phyloP scores from a whole-genome alignment of 306 rosid genomes.

The Mucuna pruriens region DNA sequence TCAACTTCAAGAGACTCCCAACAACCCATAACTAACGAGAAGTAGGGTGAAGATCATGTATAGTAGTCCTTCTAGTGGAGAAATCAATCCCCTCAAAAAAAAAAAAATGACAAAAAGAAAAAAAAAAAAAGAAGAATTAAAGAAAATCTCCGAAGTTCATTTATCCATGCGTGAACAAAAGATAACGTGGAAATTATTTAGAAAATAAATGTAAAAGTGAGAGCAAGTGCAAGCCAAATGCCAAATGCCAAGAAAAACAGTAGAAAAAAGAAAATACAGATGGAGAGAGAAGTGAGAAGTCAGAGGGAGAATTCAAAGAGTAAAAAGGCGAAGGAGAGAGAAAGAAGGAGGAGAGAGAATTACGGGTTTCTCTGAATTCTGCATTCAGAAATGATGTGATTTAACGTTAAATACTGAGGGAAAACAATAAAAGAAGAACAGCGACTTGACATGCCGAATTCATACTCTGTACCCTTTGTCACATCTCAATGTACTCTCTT shows the following conservation, averaged over 20 bases:
- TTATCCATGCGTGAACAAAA: no score
- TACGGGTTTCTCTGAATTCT: slow-evolving; percentile 33
- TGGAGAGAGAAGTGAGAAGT: neutral
- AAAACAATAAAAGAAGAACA: slow-evolving; percentile 59
- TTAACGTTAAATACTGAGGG: slow-evolving; percentile 45
- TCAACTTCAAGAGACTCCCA: no score
- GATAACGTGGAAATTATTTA: no score
- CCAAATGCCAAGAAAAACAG: slow-evolving; percentile 39
- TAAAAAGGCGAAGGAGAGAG: slow-evolving; percentile 4
- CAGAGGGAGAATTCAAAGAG: slow-evolving; percentile 12
- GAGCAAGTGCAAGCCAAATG: neutral
- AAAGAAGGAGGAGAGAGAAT: neutral
- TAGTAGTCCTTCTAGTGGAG: no score
- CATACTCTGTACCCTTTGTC: slow-evolving; percentile 56
- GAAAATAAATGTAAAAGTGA: neutral
- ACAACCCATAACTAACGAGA: no score
- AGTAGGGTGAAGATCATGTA: no score
- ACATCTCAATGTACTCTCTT: slow-evolving; percentile 40
- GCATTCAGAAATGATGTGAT: slow-evolving; percentile 60
- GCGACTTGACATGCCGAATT: slow-evolving; percentile 68
- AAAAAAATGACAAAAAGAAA: no score
- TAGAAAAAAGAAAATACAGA: neutral
- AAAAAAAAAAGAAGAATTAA: no score
- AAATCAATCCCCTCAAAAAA: no score
- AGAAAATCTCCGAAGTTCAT: no score